A percentile compares a stretch with the other conserved stretches of the same genome.
These are phyloP conservation scores for Chlorociboria aeruginascens DNA, from an alignment of 495 filamentous ascomycete species.

Conservation along the genomic window DNA sequence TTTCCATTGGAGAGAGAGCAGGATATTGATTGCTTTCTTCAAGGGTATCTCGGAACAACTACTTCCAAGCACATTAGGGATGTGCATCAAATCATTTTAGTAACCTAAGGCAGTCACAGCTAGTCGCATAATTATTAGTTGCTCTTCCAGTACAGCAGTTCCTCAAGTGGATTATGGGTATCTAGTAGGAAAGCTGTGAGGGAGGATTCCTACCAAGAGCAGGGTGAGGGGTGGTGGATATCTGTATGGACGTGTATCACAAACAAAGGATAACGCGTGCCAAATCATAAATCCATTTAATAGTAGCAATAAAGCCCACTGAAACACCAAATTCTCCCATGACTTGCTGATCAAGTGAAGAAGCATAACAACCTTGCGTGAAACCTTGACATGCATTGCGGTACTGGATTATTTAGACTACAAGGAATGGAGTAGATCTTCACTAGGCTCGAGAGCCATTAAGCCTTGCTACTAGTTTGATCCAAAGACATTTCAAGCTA, in stretches of 20 bases:
- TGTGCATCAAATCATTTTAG: slow-evolving; percentile 55
- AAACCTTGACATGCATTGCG: slow-evolving; percentile 53
- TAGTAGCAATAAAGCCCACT: slow-evolving; percentile 42
- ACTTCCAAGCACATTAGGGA: no score
- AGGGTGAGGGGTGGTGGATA: slow-evolving; percentile 68
- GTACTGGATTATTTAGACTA: neutral
- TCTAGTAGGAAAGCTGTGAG: slow-evolving; percentile 41
- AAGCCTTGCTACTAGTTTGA: slow-evolving; percentile 19
- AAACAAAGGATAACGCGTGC: slow-evolving; percentile 37
- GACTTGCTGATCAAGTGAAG: slow-evolving; percentile 49
- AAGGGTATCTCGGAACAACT: no score
- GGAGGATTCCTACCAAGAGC: slow-evolving; percentile 49
- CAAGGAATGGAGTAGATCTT: no score
- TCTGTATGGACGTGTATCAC: slow-evolving; percentile 48
- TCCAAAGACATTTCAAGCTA: neutral
- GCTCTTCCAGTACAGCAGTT: slow-evolving; percentile 51
- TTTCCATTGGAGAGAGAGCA: no score
- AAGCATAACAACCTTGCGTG: slow-evolving; percentile 45
- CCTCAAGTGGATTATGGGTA: slow-evolving; percentile 57
- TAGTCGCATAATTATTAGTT: slow-evolving; percentile 53
- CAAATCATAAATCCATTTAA: slow-evolving; percentile 1
- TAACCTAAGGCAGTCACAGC: slow-evolving; percentile 54
- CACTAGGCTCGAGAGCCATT: slow-evolving; percentile 22
- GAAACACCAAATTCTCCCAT: slow-evolving; percentile 52
- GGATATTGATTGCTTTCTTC: no score